Evolutionary conservation across 495 filamentous ascomycete species (phyloP), one percentile per base, ranked within the genome.

Genomic region (Penicillium cataractarum): DNA sequence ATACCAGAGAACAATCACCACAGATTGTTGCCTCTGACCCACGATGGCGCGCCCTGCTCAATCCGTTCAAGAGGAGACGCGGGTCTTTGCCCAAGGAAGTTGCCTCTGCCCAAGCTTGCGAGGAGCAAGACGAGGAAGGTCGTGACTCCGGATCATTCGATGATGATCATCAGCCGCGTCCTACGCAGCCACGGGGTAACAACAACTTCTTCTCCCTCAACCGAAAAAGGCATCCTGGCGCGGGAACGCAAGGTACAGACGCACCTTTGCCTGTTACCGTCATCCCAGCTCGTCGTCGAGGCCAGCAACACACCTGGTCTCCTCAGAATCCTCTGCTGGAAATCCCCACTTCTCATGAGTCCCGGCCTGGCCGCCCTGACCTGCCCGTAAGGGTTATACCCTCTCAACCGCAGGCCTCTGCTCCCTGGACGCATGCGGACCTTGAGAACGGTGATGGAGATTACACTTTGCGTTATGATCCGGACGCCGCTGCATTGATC

Each of bases 281-380:
- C 27, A 89, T 92, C 50, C 89, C 89, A 0, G 87, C 89, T 3
- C 86, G 87, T 48, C 83, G 84, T 5, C 79, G 87, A 13, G 74
- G 74, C 26, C 78, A 80, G 44, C 73, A 79, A 42, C 73, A 80
- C 15, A 77, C 76, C 22, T 81, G 78, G 80, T 79, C 73, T 31
- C 79, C 76, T 19, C 70, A 78, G 39, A 68, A 69, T 17, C 33
- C 50, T 10, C 51, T 72, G 10, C 54, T 70, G 35, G 69, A 67
- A 27, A 32, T 31, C 5, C 54, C 59, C 19, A 17, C 58, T 24
- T 22, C 48, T 21, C 65, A 63, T 21, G 70, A 60, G 8, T 42
- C 54, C 55, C 56, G 57, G 7, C 26, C 66, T 15, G 60, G 54
- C 19, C 72, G 58, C n/a, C 32, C 63, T 22, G 66, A 70, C 57